Evolutionary conservation across 192 early-diverging fungal genomes (phyloP).

Genomic region (Podila epicladia): DNA sequence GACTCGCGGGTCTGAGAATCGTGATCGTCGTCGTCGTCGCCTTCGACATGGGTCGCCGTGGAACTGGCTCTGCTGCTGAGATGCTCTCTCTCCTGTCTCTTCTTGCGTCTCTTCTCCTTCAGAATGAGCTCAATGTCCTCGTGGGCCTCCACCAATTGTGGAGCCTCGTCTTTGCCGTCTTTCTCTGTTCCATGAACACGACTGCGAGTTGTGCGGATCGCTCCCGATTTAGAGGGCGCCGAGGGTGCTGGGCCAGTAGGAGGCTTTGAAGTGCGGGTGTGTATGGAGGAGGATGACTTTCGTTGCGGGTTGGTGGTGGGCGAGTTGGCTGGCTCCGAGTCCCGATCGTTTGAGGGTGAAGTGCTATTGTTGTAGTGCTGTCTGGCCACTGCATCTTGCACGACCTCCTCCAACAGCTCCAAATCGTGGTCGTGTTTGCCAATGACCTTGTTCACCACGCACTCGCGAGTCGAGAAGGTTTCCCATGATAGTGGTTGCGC

Average conservation of each 20-base stretch:
- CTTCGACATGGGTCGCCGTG: background rate
- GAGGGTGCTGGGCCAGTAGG: background rate
- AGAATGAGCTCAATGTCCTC: background rate
- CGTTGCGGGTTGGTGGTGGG: background rate
- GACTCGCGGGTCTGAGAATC: conserved; percentile 1
- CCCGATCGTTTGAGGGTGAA: background rate
- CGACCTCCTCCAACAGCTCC: conserved; percentile 25
- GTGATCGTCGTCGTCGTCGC: conserved; percentile 13
- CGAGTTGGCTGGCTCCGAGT: background rate
- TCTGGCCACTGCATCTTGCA: conserved; percentile 33
- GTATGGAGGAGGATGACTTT: background rate
- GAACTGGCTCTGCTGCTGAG: conserved; percentile 4
- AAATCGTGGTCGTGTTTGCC: conserved; percentile 32
- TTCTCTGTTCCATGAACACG: conserved; percentile 13
- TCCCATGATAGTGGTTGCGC: conserved; percentile 35
- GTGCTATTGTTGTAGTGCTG: conserved; percentile 11
- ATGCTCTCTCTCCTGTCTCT: background rate
- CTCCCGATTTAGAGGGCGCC: background rate
- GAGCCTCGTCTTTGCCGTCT: background rate
- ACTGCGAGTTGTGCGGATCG: conserved; percentile 26
- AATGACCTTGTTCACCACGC: conserved; percentile 38
- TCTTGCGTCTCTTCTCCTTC: conserved; percentile 3
- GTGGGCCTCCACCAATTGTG: background rate
- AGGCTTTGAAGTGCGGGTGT: background rate
- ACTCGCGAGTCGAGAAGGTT: conserved; percentile 39